Base-by-base conservation (phyloP, 2,329 filamentous ascomycete species). In the Cercospora nicotianae region DNA sequence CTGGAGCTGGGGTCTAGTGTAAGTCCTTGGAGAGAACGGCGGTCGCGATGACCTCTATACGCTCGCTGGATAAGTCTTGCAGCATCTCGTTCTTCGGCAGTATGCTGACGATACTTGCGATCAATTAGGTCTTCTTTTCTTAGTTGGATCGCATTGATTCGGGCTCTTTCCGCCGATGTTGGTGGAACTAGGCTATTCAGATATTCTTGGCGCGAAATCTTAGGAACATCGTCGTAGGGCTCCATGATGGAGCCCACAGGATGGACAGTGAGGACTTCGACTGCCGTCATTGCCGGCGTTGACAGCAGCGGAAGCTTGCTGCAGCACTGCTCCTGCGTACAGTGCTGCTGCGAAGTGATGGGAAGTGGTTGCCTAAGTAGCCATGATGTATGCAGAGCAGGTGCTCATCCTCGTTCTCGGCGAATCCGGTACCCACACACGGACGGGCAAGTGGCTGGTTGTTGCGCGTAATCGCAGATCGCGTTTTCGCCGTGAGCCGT, bases 21-120 rank as follows among this genome's bases (percentile, higher is more conserved):
- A 69, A 91, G 82, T 0, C 92, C 92, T 33, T 86, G 79, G 70
- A 94, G 83, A 77, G 93, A 89, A 59, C 92, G 83, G 51, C 92
- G 86, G 60, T 87, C 85, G 62, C 91, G 87, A 78, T 95, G 92
- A 6, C 92, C 92, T 42, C 92, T 86, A 77, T 94, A 96, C 18
- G 89, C 90, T 72, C 90, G 87, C 69, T 79, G 77, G 23, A 79
- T 79, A 51, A 72, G 73, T 36, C 68, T 71, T 2, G 76, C 77
- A 10, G 77, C 77, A 57, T 72, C 71, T 16, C 71, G 70, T 62
- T 74, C 72, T 30, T 75, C 68, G 39, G 64, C 48, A 8, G 66
- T 64, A 59, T 74, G 66, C n/a, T 65, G 63, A 16, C 45, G 72
- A 57, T 77, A 77, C 64, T 73, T 75, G 28, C 64, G 58, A 53